Evolutionary conservation across 805 yeast species (phyloP), one percentile per base, ranked within the genome.

Genomic region (Pichia phayaonensis): DNA sequence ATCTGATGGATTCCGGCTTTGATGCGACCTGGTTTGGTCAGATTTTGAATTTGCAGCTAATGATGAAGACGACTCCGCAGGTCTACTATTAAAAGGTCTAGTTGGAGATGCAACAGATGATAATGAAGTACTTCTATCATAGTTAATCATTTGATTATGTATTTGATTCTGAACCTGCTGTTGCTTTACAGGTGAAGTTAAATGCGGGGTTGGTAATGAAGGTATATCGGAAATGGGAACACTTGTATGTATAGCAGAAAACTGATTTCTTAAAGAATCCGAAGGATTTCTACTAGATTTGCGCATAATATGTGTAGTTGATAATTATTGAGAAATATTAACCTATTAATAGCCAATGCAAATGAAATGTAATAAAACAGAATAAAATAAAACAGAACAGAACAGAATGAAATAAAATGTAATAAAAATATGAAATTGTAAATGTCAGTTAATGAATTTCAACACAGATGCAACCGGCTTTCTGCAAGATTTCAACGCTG

Each of bases 131-230:
- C 20, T 34, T 34, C 10, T 34, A 16, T 34, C 20, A 34, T 34
- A 34, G 11, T n/a, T 34, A 1, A 6, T 16, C 18, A 34, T 34
- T 34, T 34, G 38, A n/a, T 16, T 16, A n/a, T 34, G 38, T 10
- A 34, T 16, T n/a, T 34, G 38, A 34, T 34, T 16, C n/a, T 34
- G 38, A 34, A n/a, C n/a, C 24, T 45, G 53, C 20, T 52, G 53
- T 43, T 52, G 56, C 43, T 39, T 36, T 22, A 38, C 23, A 23
- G 53, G 50, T 31, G 47, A 44, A n/a, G 20, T 48, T 13, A 41
- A 43, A 16, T 48, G 50, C 27, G 61, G 46, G 45, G 61, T 48
- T 20, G 61, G 61, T 31, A 58, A 45, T 1, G 61, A 58, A 18
- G 61, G 61, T 21, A 58, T 52, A 23, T 55, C 50, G 4, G 47